Conservation (phyloP, 805 yeast genomes). For the Candida coquimbonensis region DNA sequence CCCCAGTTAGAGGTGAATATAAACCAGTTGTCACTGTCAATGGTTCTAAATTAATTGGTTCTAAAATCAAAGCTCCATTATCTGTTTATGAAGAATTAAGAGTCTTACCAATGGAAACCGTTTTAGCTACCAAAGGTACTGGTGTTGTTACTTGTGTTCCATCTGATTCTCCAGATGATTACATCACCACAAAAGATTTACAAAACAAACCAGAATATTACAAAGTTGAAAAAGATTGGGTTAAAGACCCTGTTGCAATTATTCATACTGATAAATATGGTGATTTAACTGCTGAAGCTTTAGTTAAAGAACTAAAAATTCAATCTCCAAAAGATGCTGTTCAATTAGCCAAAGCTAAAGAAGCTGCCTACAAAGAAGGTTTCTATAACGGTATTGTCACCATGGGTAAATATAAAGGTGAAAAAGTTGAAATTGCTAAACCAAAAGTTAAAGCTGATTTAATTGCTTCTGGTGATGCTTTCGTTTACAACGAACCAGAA, state of each 20-base stretch:
- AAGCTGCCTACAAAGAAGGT: constrained; percentile 92
- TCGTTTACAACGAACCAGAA: constrained; percentile 93
- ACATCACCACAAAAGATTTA: constrained; percentile 75
- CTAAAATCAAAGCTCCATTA: constrained; percentile 80
- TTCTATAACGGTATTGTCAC: constrained; percentile 83
- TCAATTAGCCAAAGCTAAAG: constrained; percentile 87
- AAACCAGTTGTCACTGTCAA: constrained; percentile 48
- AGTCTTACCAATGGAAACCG: constrained; percentile 96
- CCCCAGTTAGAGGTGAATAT: constrained; percentile 81
- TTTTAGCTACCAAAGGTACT: constrained; percentile 91
- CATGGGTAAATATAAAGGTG: constrained; percentile 79
- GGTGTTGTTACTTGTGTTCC: constrained; percentile 99
- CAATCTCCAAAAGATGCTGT: constrained; percentile 89
- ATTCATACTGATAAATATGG: constrained; percentile 83
- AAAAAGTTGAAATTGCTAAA: constrained; percentile 87
- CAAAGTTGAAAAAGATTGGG: constrained; percentile 83
- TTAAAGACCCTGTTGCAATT: constrained; percentile 65
- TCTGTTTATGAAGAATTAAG: constrained; percentile 63
- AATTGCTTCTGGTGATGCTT: constrained; percentile 70
- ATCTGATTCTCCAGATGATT: constrained; percentile 98
- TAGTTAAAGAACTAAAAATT: constrained; percentile 83
- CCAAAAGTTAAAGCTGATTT: constrained; percentile 78
- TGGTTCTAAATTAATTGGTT: constrained; percentile 77
- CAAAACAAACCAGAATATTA: constrained; percentile 87
- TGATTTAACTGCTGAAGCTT: constrained; percentile 73